Evolutionary conservation across 75 land plant species (phyloP).

Genomic region (Picea sitchensis): DNA sequence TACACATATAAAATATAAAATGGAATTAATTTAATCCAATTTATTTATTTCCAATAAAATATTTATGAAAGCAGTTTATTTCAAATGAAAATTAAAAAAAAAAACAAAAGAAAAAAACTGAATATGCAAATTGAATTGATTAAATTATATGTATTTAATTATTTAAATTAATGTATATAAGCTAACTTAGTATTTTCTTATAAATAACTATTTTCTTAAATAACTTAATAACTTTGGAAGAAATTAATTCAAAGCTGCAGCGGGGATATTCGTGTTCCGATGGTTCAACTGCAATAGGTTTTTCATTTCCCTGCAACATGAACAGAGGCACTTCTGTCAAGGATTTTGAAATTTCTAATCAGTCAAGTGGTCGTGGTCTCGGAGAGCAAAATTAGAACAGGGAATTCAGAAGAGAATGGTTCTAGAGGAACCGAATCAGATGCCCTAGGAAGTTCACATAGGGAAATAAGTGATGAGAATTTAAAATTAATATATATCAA

Average conservation of each 20-base stretch:
- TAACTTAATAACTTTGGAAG: too few species aligned
- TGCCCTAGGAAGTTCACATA: constrained; percentile 37
- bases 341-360: constrained; percentile 7
- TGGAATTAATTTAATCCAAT: too few species aligned
- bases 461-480: constrained; percentile 56
- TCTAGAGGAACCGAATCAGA: constrained; percentile 46
- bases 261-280: not conserved
- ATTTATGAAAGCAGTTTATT: too few species aligned
- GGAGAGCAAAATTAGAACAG: not conserved
- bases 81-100: too few species aligned
- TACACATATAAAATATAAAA: too few species aligned
- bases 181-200: too few species aligned
- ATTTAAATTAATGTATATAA: too few species aligned
- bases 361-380: constrained; percentile 5
- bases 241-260: not conserved
- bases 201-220: too few species aligned
- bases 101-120: too few species aligned
- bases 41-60: too few species aligned
- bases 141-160: too few species aligned
- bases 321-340: not conserved
- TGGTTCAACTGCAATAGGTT: not conserved
- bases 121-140: too few species aligned
- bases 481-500: constrained; percentile 64
- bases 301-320: not conserved
- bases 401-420: constrained; percentile 18